These are phyloP conservation scores for Fagus crenata DNA, from an alignment of 306 rosid species.

Conservation along the genomic window DNA sequence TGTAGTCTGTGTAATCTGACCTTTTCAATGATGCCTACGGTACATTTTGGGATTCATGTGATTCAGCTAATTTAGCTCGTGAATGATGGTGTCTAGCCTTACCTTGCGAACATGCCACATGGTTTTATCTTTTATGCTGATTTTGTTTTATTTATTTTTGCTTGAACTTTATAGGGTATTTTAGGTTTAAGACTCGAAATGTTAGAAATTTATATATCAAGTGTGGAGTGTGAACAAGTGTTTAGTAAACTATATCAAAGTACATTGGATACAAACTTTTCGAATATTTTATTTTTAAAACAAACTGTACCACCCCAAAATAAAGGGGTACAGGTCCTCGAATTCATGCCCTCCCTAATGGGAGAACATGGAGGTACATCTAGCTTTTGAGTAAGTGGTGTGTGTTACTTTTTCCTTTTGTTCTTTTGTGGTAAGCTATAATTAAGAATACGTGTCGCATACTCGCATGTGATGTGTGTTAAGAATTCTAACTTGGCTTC, in stretches of 20 bases:
- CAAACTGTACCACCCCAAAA: no score
- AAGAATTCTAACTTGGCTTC: neutral
- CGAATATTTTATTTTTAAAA: no score
- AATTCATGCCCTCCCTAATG: no score
- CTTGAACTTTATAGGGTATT: neutral
- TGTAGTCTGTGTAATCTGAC: neutral
- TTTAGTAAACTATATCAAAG: no score
- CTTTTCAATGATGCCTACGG: neutral
- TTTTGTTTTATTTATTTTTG: neutral
- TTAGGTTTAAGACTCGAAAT: neutral
- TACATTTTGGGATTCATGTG: neutral
- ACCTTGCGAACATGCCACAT: neutral
- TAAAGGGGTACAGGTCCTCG: no score
- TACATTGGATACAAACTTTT: no score
- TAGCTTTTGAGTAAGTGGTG: no score
- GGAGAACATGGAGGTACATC: no score
- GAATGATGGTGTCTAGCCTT: neutral
- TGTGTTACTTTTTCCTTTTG: neutral
- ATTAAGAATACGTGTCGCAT: no score
- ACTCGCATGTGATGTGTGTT: neutral
- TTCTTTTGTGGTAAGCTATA: neutral
- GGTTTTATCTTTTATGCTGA: neutral
- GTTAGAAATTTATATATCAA: no score
- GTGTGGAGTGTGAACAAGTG: no score
- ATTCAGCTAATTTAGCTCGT: neutral